phyloP scores from a whole-genome alignment of 2,329 filamentous ascomycete species.

The Aspergillus unguis region DNA sequence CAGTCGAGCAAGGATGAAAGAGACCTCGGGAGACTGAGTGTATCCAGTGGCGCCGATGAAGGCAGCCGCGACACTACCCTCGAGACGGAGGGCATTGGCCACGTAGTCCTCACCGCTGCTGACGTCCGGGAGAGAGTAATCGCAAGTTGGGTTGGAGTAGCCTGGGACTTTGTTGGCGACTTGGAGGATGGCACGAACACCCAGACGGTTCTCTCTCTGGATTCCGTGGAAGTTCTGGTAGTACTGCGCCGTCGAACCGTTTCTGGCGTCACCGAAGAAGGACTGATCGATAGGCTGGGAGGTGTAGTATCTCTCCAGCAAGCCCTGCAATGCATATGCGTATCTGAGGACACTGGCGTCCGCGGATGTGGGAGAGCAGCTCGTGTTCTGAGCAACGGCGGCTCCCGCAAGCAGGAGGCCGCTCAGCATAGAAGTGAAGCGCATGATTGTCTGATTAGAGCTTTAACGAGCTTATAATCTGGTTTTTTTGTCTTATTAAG shows the following conservation, averaged over 20 bases:
- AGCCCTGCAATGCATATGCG: conserved; percentile 22
- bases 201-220: conserved; percentile 23
- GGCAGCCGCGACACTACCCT: conserved; percentile 22
- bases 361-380: conserved; percentile 20
- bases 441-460: conserved; percentile 16
- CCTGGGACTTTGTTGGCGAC: conserved; percentile 14
- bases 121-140: conserved; percentile 21
- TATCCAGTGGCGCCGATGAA: conserved; percentile 28
- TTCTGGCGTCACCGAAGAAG: conserved; percentile 20
- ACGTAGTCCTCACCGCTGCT: conserved; percentile 18
- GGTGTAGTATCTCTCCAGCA: conserved; percentile 25
- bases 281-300: conserved; percentile 22
- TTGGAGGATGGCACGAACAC: conserved; percentile 24
- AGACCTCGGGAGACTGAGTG: conserved; percentile 28
- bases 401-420: conserved; percentile 21
- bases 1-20: conserved; percentile 29
- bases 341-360: conserved; percentile 24
- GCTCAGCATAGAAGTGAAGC: conserved; percentile 17
- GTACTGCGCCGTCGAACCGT: conserved; percentile 20
- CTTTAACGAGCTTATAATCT: not conserved
- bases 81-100: conserved; percentile 20
- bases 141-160: conserved; percentile 22
- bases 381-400: conserved; percentile 16
- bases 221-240: conserved; percentile 24
- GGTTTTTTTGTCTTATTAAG: no score